Percentiles rank a stretch among this genome's conserved stretches.
These are phyloP conservation scores for Acacia crassicarpa DNA, from an alignment of 306 rosid genomes.

Conservation along the genomic window DNA sequence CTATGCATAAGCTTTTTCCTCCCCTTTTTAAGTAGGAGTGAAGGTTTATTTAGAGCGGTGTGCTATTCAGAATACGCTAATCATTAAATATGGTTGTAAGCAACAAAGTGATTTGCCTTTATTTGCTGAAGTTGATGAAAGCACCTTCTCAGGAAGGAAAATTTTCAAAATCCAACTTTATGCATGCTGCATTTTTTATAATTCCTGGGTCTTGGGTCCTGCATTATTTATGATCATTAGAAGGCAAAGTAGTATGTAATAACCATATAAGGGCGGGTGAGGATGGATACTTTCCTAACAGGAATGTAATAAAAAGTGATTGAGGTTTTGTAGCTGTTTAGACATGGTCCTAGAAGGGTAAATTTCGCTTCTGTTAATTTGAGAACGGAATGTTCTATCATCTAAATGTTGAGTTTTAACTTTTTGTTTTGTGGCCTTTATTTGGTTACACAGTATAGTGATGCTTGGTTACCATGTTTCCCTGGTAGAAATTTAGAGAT, in stretches of 20 bases:
- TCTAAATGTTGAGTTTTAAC: neutral
- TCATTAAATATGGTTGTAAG: neutral
- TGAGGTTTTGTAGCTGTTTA: neutral
- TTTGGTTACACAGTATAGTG: conserved; percentile 13
- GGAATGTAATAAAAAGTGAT: neutral
- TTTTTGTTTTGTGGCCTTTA: conserved; percentile 4
- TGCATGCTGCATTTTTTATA: neutral
- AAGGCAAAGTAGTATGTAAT: neutral
- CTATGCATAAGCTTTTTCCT: neutral
- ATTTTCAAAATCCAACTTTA: neutral
- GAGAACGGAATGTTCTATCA: neutral
- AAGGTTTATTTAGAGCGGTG: neutral
- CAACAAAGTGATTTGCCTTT: neutral
- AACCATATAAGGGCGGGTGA: neutral
- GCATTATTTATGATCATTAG: neutral
- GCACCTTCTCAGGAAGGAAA: neutral
- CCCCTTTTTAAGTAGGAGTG: neutral
- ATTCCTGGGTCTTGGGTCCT: conserved; percentile 4
- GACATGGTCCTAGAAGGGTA: conserved; percentile 1
- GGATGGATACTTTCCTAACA: neutral
- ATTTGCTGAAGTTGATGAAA: too few species aligned
- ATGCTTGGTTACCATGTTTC: conserved; percentile 4
- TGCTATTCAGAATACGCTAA: neutral
- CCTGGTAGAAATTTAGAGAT: neutral
- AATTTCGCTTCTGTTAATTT: conserved; percentile 1